Evolutionary conservation across 176 grass and related monocot genomes (phyloP), one percentile per base, ranked within the genome.

Genomic region (Carex myosuroides): DNA sequence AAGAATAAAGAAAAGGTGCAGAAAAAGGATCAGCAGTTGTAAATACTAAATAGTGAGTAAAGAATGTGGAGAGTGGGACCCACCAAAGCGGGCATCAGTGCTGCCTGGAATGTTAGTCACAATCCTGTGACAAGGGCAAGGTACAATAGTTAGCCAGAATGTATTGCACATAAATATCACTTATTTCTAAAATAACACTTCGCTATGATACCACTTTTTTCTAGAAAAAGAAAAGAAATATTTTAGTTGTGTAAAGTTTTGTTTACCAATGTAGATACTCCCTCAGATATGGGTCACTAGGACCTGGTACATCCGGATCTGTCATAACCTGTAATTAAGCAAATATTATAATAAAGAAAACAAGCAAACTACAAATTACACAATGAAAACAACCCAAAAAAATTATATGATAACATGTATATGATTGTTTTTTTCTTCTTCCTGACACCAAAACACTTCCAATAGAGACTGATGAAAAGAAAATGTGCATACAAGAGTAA

Each of bases 181-280:
- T n/a, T n/a, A n/a, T n/a, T n/a, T n/a, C n/a, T n/a, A n/a, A n/a
- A n/a, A n/a, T n/a, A n/a, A n/a, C n/a, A n/a, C n/a, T n/a, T n/a
- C n/a, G n/a, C n/a, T 32, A 58, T 64, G 70, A 58, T 42, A 33
- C 44, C 69, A 70, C 59, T 16, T 33, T 57, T 65, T 18, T 54
- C 70, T 44, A 16, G 83, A 70, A 84, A 63, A 74, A 24, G 62
- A 88, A 70, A 58, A 16, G 17, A 20, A 6, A 4, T 2, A 26
- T 56, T n/a, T n/a, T n/a, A n/a, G n/a, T n/a, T n/a, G n/a, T n/a
- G n/a, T n/a, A n/a, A n/a, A n/a, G n/a, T n/a, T n/a, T n/a, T n/a
- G n/a, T n/a, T 89, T 93, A 99, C 97, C 97, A 99, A 53, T 99
- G 97, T 55, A 96, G 86, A 46, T 94, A 91, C 84, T 99, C 97